A percentile compares a stretch with the other conserved stretches of the same genome.
phyloP scores from a whole-genome alignment of 345 rosid species.

The Moricandia arvensis region DNA sequence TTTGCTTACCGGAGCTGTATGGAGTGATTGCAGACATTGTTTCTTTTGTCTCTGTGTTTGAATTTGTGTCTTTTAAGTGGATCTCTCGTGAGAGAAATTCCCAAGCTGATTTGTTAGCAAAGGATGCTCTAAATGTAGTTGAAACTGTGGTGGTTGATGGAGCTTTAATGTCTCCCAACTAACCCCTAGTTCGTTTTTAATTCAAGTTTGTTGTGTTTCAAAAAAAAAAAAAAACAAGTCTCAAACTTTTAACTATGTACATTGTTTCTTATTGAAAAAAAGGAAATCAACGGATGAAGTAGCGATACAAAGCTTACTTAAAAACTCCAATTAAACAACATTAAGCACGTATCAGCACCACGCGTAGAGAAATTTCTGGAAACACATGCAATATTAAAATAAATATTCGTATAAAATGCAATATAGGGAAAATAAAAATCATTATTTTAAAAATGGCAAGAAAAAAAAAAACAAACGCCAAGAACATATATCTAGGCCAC shows the following conservation, averaged over 20 bases:
- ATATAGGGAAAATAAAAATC: slow-evolving; percentile 8
- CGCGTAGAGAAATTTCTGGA: background rate
- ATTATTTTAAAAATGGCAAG: background rate
- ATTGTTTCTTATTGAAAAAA: slow-evolving; percentile 1
- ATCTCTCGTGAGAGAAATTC: too few relatives aligned
- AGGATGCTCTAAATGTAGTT: too few relatives aligned
- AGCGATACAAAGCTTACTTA: background rate
- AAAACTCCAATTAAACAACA: background rate
- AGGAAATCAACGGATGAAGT: slow-evolving; percentile 4
- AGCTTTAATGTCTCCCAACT: too few relatives aligned
- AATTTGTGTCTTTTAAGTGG: too few relatives aligned
- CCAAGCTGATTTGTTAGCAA: too few relatives aligned
- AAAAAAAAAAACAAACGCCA: slow-evolving; percentile 20
- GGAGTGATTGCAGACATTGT: too few relatives aligned
- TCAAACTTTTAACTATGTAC: background rate
- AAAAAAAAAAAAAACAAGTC: too few relatives aligned
- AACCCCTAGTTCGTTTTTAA: too few relatives aligned
- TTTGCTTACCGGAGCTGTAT: too few relatives aligned
- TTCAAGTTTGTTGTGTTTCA: too few relatives aligned
- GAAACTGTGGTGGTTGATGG: too few relatives aligned
- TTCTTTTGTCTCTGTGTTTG: too few relatives aligned
- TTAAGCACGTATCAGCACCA: background rate
- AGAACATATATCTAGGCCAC: slow-evolving; percentile 14
- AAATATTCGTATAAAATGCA: background rate
- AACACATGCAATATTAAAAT: slow-evolving; percentile 13